Base-by-base conservation (phyloP, 2,329 filamentous ascomycete species). In the Nemania sp. region DNA sequence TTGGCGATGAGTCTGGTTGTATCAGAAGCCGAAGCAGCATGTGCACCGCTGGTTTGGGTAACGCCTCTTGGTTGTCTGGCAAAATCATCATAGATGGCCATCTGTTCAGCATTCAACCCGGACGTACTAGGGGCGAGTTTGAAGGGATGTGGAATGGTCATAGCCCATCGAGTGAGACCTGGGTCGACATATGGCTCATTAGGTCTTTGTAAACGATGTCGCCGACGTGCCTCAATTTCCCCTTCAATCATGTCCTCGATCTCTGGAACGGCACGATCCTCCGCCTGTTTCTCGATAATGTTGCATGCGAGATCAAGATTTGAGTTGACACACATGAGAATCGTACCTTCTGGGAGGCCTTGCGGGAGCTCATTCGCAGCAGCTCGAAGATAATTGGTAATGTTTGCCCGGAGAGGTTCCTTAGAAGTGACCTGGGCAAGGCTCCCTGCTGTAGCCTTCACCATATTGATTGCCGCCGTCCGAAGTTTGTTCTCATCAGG, bases 291-390 rank as follows among this genome's bases (percentile, higher is more conserved):
- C 76, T 99, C 95, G 47, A 99, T 96, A 64, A 97, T 91, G 68
- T 86, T 90, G 72, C 95, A 98, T 48, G 96, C 94, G 42, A 92
- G 84, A 68, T 99, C 95, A 32, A 99, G 83, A 73, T 99, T 99
- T 66, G 96, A 94, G 74, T 98, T 99, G 63, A 99, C 94, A 76
- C 96, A 98, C 91, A 99, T 97, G 58, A 98, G 86, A 63, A 99
- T 95, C 34, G 95, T 91, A 6, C 95, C 95, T 77, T 99, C 95
- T 0, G 95, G 92, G 63, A 99, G 83, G 15, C 91, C 90, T 54
- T 91, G 90, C 55, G 91, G 87, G 39, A 96, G 83, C 39, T 88
- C 86, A 50, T 77, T 80, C 2, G 86, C 83, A n/a, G 88, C 75
- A 50, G 82, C 82, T 54, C 95, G 90, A 75, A 99, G 92, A 73